Base-by-base conservation (phyloP, 805 yeast genomes). In the Yarrowia bubula region DNA sequence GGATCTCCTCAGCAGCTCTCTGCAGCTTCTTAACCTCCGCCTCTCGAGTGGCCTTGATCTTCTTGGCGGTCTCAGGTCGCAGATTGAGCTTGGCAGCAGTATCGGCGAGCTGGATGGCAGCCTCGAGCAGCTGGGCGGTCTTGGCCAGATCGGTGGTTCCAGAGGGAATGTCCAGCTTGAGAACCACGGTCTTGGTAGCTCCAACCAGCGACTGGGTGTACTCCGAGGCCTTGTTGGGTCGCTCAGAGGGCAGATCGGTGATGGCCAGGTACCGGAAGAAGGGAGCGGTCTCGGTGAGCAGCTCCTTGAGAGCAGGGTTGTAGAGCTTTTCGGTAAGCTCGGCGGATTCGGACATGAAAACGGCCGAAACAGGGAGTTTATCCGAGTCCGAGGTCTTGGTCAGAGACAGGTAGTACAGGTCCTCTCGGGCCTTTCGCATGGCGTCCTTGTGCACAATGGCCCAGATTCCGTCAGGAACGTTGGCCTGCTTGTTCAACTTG, bases 271-370 rank as follows among this genome's bases (percentile, higher is more conserved):
- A 88, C 72, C 86, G 84, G 72, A 95, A 77, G 67, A 84, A 77
- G 6, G 78, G 72, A 32, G 78, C 79, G 33, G 83, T 72, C 50
- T 77, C 78, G 33, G 78, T 76, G 63, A 87, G 74, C 53, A 81
- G 80, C n/a, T 73, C 79, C 69, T 71, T 69, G 15, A 79, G 69
- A 67, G 82, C 83, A 32, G 79, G 77, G 62, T 85, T 81, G 69
- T 82, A 80, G 62, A 89, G 77, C 66, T 84, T 78, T 5, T 85
- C 90, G 69, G 87, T 91, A 78, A 90, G 81, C 75, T 93, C 98
- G 67, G 86, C 81, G 66, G 85, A 85, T 80, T 95, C 99, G 70
- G 89, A 81, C 98, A 95, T 92, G 78, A 84, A 90, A 32, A 90
- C 96, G 73, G 82, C 89, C 68, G 88, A 85, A 50, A 77, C 71